Percentiles rank a stretch among this genome's conserved stretches.
These are phyloP conservation scores for Chenopodium suecicum DNA, from an alignment of 148 eudicot species.

Conservation along the genomic window DNA sequence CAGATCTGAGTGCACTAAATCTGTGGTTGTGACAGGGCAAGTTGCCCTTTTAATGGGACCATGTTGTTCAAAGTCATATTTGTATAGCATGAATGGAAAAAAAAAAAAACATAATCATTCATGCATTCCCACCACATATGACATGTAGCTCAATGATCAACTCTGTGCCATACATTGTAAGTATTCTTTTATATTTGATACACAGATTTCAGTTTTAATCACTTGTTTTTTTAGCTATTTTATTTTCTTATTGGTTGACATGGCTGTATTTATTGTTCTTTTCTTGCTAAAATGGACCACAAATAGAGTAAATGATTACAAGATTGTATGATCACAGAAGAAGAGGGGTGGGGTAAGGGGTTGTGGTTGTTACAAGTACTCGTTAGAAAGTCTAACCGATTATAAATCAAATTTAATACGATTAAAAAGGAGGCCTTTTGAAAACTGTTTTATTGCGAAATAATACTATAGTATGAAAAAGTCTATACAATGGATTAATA, in stretches of 20 bases:
- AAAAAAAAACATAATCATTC: not conserved
- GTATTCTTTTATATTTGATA: not conserved
- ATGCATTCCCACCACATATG: not conserved
- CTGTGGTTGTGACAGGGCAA: constrained; percentile 5
- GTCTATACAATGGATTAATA: too few species aligned
- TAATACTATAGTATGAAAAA: too few species aligned
- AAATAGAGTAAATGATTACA: not conserved
- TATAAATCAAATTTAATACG: too few species aligned
- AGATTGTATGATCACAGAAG: too few species aligned
- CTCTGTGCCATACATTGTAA: not conserved
- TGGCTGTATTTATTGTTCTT: not conserved
- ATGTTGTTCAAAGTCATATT: not conserved
- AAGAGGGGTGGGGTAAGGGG: too few species aligned
- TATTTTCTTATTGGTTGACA: not conserved
- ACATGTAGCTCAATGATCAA: not conserved
- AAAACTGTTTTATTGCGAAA: too few species aligned
- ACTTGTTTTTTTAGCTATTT: not conserved
- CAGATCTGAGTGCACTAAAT: constrained; percentile 5
- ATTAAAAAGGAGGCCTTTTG: too few species aligned
- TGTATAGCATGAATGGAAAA: not conserved
- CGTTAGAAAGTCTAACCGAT: too few species aligned
- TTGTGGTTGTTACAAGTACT: too few species aligned
- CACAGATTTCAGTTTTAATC: not conserved
- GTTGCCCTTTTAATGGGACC: not conserved
- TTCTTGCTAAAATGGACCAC: not conserved